phyloP scores from a whole-genome alignment of 2,329 filamentous ascomycete species.

The Dactylellina haptotyla region DNA sequence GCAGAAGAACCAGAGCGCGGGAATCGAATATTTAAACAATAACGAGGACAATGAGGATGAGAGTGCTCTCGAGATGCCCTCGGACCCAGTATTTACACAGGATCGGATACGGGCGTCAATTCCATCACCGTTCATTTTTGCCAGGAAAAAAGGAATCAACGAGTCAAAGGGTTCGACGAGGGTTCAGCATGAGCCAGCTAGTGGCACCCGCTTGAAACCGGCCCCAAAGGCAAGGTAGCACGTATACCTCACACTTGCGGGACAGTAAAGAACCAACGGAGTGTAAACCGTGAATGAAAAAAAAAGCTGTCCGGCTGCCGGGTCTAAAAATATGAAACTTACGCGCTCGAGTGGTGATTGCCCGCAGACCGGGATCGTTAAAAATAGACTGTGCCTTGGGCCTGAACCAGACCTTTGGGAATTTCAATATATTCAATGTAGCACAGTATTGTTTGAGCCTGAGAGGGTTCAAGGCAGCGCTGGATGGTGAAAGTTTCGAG shows the following conservation, averaged over 20 bases:
- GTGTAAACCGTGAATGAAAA: slow-evolving; percentile 2
- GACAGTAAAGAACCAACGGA: slow-evolving; percentile 11
- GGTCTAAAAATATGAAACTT: slow-evolving; percentile 35
- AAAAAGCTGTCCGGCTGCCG: slow-evolving; percentile 23
- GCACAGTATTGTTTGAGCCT: slow-evolving; percentile 9
- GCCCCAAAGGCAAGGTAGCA: slow-evolving; percentile 10
- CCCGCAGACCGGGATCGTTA: slow-evolving; percentile 2
- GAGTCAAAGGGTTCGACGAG: neutral
- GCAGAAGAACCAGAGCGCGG: slow-evolving; percentile 3
- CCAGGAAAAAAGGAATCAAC: slow-evolving; percentile 7
- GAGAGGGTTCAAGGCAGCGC: neutral
- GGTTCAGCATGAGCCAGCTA: slow-evolving; percentile 34
- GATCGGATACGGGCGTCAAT: slow-evolving; percentile 1
- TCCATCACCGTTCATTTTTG: slow-evolving; percentile 7
- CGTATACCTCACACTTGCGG: slow-evolving; percentile 22
- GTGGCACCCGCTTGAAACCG: slow-evolving; percentile 39
- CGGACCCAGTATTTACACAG: slow-evolving; percentile 24
- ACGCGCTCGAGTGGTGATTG: slow-evolving; percentile 49
- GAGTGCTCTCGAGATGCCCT: neutral
- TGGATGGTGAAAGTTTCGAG: neutral
- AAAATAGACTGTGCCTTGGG: no score
- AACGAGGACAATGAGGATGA: slow-evolving; percentile 2
- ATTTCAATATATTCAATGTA: no score
- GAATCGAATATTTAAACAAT: slow-evolving; percentile 3
- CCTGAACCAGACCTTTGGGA: slow-evolving; percentile 16